These are phyloP conservation scores for Selenicereus undatus DNA, from an alignment of 148 eudicot species.

Conservation along the genomic window DNA sequence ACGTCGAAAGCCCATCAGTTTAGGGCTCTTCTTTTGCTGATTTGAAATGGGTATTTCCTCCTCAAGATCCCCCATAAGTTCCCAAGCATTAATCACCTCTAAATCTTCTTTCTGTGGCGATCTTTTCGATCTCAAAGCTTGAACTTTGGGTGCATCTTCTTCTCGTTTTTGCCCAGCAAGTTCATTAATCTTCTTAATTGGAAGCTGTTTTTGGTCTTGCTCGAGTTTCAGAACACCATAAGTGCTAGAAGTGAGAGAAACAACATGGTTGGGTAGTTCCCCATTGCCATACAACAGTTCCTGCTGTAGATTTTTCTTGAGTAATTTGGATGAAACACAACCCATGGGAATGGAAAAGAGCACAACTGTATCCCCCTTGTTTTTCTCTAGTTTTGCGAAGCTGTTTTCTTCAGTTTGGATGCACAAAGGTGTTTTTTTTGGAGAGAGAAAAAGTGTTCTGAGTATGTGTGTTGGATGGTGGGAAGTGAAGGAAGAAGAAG, in stretches of 20 bases:
- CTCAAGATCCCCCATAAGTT: slow-evolving; percentile 81
- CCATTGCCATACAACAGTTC: slow-evolving; percentile 31
- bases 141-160: background rate
- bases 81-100: slow-evolving; percentile 82
- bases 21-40: slow-evolving; percentile 44
- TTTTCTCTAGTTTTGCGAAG: background rate
- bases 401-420: background rate
- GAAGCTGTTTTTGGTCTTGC: slow-evolving; percentile 18
- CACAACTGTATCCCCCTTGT: background rate
- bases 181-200: background rate
- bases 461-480: background rate
- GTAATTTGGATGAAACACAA: slow-evolving; percentile 68
- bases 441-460: background rate
- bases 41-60: slow-evolving; percentile 34
- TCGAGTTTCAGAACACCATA: slow-evolving; percentile 74
- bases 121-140: slow-evolving; percentile 23
- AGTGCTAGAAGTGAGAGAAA: slow-evolving; percentile 82
- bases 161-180: background rate
- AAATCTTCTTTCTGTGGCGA: slow-evolving; percentile 38
- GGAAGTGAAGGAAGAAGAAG: background rate
- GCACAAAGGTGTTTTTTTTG: background rate
- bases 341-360: slow-evolving; percentile 48
- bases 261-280: slow-evolving; percentile 50
- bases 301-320: slow-evolving; percentile 39
- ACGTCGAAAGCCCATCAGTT: slow-evolving; percentile 28